Conservation (phyloP, 1,139 yeast genomes). For the Sugiyamaella novakii region DNA sequence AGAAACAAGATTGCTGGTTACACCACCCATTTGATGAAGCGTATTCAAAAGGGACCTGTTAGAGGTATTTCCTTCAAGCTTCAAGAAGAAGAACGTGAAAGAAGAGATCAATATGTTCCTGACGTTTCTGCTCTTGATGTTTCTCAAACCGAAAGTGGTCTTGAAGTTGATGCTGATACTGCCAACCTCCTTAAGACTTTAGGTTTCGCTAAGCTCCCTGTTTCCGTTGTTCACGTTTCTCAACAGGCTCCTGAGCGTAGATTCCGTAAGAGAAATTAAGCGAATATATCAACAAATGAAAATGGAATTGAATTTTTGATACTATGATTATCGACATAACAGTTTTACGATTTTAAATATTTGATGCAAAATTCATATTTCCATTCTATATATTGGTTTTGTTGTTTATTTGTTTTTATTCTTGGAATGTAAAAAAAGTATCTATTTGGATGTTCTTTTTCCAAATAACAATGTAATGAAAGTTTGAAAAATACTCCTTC, state of each 20-base stretch:
- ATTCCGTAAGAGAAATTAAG: conserved; percentile 91
- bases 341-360: too few species aligned
- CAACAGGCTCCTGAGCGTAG: conserved; percentile 91
- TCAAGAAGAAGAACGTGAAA: conserved; percentile 99
- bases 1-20: conserved; percentile 99
- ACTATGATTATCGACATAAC: too few species aligned
- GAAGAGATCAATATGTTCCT: conserved; percentile 99
- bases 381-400: not conserved
- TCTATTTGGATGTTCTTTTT: conserved; percentile 1
- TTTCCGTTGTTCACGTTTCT: conserved; percentile 88
- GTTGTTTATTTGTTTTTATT: conserved; percentile 12
- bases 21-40: conserved; percentile 99
- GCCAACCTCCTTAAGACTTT: conserved; percentile 93
- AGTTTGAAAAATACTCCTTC: not conserved
- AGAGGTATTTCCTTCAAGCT: conserved; percentile 99
- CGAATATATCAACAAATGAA: not conserved
- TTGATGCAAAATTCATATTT: too few species aligned
- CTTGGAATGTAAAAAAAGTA: conserved; percentile 15
- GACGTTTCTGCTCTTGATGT: conserved; percentile 99
- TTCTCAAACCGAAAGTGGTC: conserved; percentile 93
- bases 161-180: conserved; percentile 98
- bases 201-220: conserved; percentile 90
- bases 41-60: conserved; percentile 99
- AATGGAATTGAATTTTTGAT: not conserved
- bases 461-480: conserved; percentile 16